Evolutionary conservation across 306 rosid genomes (phyloP).

Genomic region (Pueraria montana): DNA sequence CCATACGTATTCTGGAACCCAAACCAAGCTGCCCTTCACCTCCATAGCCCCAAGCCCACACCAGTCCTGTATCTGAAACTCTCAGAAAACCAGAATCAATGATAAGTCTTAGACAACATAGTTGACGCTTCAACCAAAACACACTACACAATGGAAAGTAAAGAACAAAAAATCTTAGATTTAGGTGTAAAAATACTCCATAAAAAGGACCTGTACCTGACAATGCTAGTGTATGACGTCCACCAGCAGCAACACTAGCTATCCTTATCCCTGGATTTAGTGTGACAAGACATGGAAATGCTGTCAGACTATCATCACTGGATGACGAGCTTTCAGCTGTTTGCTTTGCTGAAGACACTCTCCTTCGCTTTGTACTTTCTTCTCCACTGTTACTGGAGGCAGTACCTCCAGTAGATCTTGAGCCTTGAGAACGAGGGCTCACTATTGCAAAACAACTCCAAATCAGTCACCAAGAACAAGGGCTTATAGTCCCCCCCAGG

Average conservation of each 20-base stretch:
- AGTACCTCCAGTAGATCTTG: constrained; percentile 60
- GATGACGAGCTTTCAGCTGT: constrained; percentile 75
- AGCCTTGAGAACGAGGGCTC: constrained; percentile 69
- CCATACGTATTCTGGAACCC: constrained; percentile 89
- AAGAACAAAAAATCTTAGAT: constrained; percentile 10
- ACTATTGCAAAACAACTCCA: constrained; percentile 56
- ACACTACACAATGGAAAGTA: constrained; percentile 13
- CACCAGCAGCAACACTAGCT: constrained; percentile 82
- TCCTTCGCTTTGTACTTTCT: constrained; percentile 79
- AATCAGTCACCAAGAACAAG: constrained; percentile 33
- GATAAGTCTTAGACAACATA: constrained; percentile 32
- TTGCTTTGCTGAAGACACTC: constrained; percentile 70
- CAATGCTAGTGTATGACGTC: constrained; percentile 82
- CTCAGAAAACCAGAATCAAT: constrained; percentile 53
- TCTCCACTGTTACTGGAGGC: constrained; percentile 61
- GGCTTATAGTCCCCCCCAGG: constrained; percentile 30
- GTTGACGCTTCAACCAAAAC: constrained; percentile 6
- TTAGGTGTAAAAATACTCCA: constrained; percentile 19
- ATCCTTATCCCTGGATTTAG: constrained; percentile 78
- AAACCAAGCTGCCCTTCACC: constrained; percentile 97
- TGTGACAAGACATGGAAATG: constrained; percentile 81
- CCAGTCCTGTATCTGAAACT: constrained; percentile 85
- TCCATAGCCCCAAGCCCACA: constrained; percentile 98
- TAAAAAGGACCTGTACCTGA: constrained; percentile 65
- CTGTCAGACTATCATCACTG: constrained; percentile 72